These are phyloP conservation scores for Mycena belliarum DNA, from an alignment of 768 basidiomycete genomes.

Conservation along the genomic window DNA sequence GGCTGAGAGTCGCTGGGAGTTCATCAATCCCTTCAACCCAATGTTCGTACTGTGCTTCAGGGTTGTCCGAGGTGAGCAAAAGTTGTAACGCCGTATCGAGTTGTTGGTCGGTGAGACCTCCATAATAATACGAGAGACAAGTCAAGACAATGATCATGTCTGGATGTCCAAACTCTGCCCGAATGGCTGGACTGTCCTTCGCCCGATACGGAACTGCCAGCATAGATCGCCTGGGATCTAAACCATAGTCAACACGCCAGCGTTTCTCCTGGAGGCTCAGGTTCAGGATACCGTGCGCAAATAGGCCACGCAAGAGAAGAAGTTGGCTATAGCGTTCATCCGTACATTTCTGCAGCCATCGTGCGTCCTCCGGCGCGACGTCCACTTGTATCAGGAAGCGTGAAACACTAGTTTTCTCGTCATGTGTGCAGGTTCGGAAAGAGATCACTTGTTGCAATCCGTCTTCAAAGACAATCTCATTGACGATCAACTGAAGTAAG, in stretches of 20 bases:
- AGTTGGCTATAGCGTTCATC: slow-evolving; percentile 22
- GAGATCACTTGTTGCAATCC: not conserved
- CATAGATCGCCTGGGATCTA: slow-evolving; percentile 41
- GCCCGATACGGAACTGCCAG: slow-evolving; percentile 57
- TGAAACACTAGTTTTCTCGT: not conserved
- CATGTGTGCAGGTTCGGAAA: not conserved
- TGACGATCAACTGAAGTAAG: not conserved
- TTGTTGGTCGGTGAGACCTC: slow-evolving; percentile 42
- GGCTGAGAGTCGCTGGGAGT: slow-evolving; percentile 33
- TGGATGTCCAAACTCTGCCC: slow-evolving; percentile 56
- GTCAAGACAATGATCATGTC: slow-evolving; percentile 50
- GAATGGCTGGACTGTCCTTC: slow-evolving; percentile 47
- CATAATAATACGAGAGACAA: slow-evolving; percentile 51
- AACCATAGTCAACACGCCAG: slow-evolving; percentile 57
- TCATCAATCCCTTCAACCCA: slow-evolving; percentile 32
- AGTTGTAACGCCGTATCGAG: slow-evolving; percentile 37
- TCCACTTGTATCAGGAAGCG: not conserved
- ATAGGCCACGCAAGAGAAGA: slow-evolving; percentile 47
- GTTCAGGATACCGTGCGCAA: slow-evolving; percentile 42
- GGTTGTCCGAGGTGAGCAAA: slow-evolving; percentile 44
- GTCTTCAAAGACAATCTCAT: not conserved
- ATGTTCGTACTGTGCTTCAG: slow-evolving; percentile 38
- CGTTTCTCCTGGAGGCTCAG: slow-evolving; percentile 40
- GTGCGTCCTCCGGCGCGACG: slow-evolving; percentile 2
- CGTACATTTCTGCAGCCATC: not conserved